Evolutionary conservation across 257 asterid genomes (phyloP).

Genomic region (Galeopsis tetrahit): DNA sequence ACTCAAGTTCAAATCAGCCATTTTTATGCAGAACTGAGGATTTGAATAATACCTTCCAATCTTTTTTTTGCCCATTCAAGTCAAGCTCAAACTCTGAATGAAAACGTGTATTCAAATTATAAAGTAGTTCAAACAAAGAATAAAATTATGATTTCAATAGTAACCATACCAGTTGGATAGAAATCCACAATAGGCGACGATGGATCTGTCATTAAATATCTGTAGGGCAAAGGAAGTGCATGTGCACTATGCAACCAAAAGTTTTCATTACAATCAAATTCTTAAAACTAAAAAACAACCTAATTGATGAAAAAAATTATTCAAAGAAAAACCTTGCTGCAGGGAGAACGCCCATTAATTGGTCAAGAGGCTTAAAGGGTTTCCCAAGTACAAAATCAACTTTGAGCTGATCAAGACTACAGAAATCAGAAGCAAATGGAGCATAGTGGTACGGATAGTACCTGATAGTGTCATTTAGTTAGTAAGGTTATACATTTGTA

Average conservation of each 20-base stretch:
- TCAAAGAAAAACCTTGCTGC: conserved; percentile 63
- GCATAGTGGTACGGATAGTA: conserved; percentile 75
- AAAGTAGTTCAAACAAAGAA: conserved; percentile 3
- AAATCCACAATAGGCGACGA: conserved; percentile 65
- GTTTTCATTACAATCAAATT: conserved; percentile 20
- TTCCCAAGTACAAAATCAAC: conserved; percentile 55
- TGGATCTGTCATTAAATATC: conserved; percentile 63
- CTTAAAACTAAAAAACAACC: conserved; percentile 16
- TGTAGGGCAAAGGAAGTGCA: conserved; percentile 62
- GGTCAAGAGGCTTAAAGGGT: conserved; percentile 75
- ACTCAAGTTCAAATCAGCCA: not conserved
- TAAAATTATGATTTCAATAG: not conserved
- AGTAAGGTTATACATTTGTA: conserved; percentile 23
- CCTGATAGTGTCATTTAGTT: conserved; percentile 43
- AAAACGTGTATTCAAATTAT: conserved; percentile 24
- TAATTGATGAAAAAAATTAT: not conserved
- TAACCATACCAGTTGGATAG: conserved; percentile 60
- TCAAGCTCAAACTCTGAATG: conserved; percentile 64
- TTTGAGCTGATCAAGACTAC: conserved; percentile 46
- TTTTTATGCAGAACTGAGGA: conserved; percentile 2
- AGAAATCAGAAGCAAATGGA: conserved; percentile 74
- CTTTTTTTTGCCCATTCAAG: conserved; percentile 58
- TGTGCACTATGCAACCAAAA: conserved; percentile 50
- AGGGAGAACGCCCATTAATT: conserved; percentile 76
- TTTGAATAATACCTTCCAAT: conserved; percentile 60